These are phyloP conservation scores for Glycine soja DNA, from an alignment of 306 rosid species.

Conservation along the genomic window DNA sequence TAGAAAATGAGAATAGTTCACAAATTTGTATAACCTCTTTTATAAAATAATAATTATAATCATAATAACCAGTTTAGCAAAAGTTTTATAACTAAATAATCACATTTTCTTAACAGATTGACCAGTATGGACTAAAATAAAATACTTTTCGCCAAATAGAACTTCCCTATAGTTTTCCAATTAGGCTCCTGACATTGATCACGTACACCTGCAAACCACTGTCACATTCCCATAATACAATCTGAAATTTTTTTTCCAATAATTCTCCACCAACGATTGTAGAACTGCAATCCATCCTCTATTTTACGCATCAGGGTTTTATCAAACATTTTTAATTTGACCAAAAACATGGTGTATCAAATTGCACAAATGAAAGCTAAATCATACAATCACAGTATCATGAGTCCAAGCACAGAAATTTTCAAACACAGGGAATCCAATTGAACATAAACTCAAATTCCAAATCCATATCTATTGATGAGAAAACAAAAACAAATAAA, in stretches of 20 bases:
- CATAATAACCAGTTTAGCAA: background rate
- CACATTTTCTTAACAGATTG: background rate
- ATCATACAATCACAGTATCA: slow-evolving; percentile 9
- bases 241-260: no score
- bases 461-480: slow-evolving; percentile 14
- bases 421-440: slow-evolving; percentile 31
- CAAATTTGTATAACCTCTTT: slow-evolving; percentile 4
- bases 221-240: background rate
- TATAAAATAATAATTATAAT: background rate
- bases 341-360: background rate
- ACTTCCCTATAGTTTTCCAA: background rate
- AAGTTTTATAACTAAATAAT: background rate
- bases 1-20: background rate
- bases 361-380: background rate
- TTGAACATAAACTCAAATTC: slow-evolving; percentile 30
- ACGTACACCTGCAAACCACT: background rate
- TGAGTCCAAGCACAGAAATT: slow-evolving; percentile 25
- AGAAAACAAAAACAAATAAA: background rate
- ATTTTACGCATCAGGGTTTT: slow-evolving; percentile 4
- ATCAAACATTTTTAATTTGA: slow-evolving; percentile 10
- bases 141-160: background rate
- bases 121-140: background rate
- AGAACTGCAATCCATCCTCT: background rate
- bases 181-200: background rate
- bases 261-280: background rate